Evolutionary conservation across 2,329 filamentous ascomycete species (phyloP).

Genomic region (Xylaria sp.): DNA sequence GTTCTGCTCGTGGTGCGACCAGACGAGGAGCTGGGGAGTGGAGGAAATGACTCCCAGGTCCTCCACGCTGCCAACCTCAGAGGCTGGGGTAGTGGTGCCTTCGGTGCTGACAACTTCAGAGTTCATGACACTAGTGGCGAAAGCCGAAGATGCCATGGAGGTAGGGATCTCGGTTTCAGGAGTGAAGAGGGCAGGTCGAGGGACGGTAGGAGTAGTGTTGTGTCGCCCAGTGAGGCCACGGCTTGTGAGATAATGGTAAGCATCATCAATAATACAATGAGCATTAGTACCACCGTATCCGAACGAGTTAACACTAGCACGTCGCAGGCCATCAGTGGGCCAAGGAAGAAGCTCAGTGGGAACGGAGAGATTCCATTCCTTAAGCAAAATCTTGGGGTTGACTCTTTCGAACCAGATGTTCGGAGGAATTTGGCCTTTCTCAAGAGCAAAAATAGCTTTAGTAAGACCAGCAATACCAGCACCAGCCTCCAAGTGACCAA

Average conservation of each 20-base stretch:
- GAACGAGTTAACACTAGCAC: constrained; percentile 51
- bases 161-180: constrained; percentile 32
- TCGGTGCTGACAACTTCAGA: constrained; percentile 38
- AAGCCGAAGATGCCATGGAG: constrained; percentile 34
- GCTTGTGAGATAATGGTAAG: constrained; percentile 43
- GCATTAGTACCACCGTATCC: constrained; percentile 53
- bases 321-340: constrained; percentile 44
- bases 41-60: constrained; percentile 40
- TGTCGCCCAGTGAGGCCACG: constrained; percentile 43
- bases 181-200: constrained; percentile 30
- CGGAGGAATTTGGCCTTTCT: constrained; percentile 45
- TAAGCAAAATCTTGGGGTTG: constrained; percentile 46
- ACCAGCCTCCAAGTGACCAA: constrained; percentile 45
- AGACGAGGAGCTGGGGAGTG: constrained; percentile 44
- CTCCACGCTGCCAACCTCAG: constrained; percentile 39
- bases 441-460: constrained; percentile 43
- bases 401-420: constrained; percentile 46
- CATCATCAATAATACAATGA: constrained; percentile 50
- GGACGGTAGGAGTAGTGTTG: constrained; percentile 38
- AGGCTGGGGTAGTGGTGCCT: constrained; percentile 41
- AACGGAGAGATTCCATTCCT: constrained; percentile 46
- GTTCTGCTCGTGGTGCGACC: constrained; percentile 46
- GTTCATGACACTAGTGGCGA: constrained; percentile 39
- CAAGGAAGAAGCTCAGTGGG: constrained; percentile 44
- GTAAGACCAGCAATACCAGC: constrained; percentile 47